Percentiles rank a stretch among this genome's conserved stretches.
Evolutionary conservation across 1,139 yeast species (phyloP).

Genomic region (Kazachstania sp.): DNA sequence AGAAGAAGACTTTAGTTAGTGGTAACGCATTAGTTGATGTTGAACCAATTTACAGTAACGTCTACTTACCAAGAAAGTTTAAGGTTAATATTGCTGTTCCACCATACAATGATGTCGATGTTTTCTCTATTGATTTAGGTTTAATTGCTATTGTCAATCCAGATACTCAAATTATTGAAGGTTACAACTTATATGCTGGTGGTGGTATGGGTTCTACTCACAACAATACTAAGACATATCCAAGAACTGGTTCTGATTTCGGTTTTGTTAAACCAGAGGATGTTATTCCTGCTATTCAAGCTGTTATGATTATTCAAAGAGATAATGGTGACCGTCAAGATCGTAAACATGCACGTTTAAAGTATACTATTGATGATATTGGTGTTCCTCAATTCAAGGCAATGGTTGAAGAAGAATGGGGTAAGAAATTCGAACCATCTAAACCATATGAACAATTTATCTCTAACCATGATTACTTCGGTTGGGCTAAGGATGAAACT

Average conservation of each 20-base stretch:
- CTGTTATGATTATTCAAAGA: slow-evolving; percentile 88
- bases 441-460: slow-evolving; percentile 60
- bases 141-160: slow-evolving; percentile 78
- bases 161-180: slow-evolving; percentile 45
- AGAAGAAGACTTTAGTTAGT: slow-evolving; percentile 69
- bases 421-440: slow-evolving; percentile 62
- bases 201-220: slow-evolving; percentile 99
- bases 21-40: slow-evolving; percentile 78
- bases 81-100: slow-evolving; percentile 93
- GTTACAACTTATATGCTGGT: slow-evolving; percentile 86
- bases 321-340: slow-evolving; percentile 92
- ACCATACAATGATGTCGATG: slow-evolving; percentile 95
- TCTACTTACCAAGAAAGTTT: slow-evolving; percentile 92
- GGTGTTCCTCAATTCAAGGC: slow-evolving; percentile 73
- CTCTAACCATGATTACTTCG: slow-evolving; percentile 84
- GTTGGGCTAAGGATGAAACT: slow-evolving; percentile 87
- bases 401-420: slow-evolving; percentile 78
- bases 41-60: slow-evolving; percentile 83
- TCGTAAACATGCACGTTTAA: slow-evolving; percentile 96
- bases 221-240: slow-evolving; percentile 93
- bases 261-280: slow-evolving; percentile 68
- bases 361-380: slow-evolving; percentile 90
- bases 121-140: slow-evolving; percentile 92
- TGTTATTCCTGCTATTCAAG: slow-evolving; percentile 74
- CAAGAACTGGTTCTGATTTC: slow-evolving; percentile 82